Evolutionary conservation across 148 eudicot genomes (phyloP).

Genomic region (Dianthus caryophyllus): DNA sequence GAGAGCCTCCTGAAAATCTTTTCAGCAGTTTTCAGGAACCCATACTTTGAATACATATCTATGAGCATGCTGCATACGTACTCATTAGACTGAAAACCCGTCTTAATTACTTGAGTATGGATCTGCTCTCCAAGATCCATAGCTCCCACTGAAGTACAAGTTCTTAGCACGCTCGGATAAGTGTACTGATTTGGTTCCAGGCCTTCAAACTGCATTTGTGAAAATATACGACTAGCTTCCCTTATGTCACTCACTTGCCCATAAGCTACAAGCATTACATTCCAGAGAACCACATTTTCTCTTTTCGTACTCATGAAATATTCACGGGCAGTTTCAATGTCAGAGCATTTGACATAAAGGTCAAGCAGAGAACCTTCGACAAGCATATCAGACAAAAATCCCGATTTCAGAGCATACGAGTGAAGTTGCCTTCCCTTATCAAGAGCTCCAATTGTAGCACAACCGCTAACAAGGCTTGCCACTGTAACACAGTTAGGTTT

Average conservation of each 20-base stretch:
- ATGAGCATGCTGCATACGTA: conserved; percentile 81
- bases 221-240: conserved; percentile 50
- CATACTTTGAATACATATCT: conserved; percentile 90
- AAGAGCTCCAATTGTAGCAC: conserved; percentile 66
- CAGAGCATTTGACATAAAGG: conserved; percentile 89
- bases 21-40: conserved; percentile 51
- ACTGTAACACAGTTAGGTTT: conserved; percentile 85
- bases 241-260: conserved; percentile 64
- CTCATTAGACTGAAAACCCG: conserved; percentile 78
- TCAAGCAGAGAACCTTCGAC: conserved; percentile 91
- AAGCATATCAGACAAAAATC: conserved; percentile 71
- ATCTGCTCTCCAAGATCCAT: conserved; percentile 78
- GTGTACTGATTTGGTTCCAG: conserved; percentile 87
- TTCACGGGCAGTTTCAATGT: conserved; percentile 59
- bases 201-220: conserved; percentile 57
- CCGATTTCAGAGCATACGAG: conserved; percentile 70
- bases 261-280: conserved; percentile 87
- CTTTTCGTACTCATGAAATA: conserved; percentile 57
- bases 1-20: conserved; percentile 60
- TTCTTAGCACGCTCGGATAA: conserved; percentile 80
- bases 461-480: conserved; percentile 70
- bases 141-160: conserved; percentile 73
- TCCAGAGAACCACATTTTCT: conserved; percentile 80
- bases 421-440: conserved; percentile 80
- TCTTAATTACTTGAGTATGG: conserved; percentile 73